Conservation (phyloP, 2,329 filamentous ascomycete genomes). For the Cladosporium oxysporum region DNA sequence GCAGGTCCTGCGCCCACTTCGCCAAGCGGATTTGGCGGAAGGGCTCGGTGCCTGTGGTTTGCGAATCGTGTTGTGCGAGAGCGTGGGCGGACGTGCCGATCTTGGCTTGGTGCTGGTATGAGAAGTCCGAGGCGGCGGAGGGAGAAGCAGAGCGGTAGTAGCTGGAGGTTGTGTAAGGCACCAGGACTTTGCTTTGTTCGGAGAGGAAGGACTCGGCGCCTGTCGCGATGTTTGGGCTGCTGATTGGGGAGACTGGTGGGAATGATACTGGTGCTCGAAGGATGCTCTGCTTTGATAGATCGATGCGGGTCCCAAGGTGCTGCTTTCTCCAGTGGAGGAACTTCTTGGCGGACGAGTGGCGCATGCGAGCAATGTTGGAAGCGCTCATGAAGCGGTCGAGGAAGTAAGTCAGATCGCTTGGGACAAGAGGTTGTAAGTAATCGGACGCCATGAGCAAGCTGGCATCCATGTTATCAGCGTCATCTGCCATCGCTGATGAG, state of each 20-base stretch:
- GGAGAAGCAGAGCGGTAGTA: conserved; percentile 39
- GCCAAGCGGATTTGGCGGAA: conserved; percentile 70
- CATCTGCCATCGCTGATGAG: conserved; percentile 70
- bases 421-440: conserved; percentile 77
- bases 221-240: conserved; percentile 27
- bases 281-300: conserved; percentile 30
- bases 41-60: conserved; percentile 50
- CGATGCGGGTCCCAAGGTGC: conserved; percentile 33
- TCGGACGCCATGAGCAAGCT: conserved; percentile 90
- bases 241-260: conserved; percentile 14
- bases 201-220: conserved; percentile 31
- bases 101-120: conserved; percentile 2
- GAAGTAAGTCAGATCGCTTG: conserved; percentile 71
- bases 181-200: conserved; percentile 36
- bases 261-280: conserved; percentile 28
- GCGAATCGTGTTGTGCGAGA: conserved; percentile 50
- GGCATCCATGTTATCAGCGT: conserved; percentile 85
- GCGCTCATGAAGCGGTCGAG: conserved; percentile 75
- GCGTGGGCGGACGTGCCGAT: conserved; percentile 45
- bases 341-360: conserved; percentile 81
- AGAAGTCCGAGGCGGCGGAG: conserved; percentile 23
- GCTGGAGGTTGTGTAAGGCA: conserved; percentile 35
- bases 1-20: conserved; percentile 80
- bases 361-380: conserved; percentile 76
- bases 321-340: conserved; percentile 67